Conservation (phyloP, 139 green algal species). For the Coelastrella sp. region DNA sequence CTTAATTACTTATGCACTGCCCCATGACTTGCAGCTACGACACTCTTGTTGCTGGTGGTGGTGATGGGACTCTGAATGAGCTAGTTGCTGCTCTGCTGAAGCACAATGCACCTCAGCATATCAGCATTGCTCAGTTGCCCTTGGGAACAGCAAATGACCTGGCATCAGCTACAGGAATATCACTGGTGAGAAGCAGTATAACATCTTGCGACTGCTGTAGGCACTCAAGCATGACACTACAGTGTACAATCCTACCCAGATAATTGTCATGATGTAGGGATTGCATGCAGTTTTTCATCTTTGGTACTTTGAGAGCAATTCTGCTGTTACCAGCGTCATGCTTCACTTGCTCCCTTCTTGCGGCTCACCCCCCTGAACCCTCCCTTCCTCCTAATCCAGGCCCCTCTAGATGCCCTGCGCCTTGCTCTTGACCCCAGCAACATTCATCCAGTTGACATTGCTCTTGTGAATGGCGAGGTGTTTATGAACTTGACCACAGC, state of each 20-base stretch:
- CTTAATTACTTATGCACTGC: no score
- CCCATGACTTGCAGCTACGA: constrained; percentile 30
- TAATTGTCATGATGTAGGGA: no score
- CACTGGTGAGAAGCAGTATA: constrained; percentile 48
- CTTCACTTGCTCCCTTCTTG: no score
- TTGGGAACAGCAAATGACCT: constrained; percentile 69
- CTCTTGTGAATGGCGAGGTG: constrained; percentile 39
- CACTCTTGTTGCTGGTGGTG: constrained; percentile 62
- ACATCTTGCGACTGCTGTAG: no score
- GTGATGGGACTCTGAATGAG: constrained; percentile 64
- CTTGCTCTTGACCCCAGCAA: constrained; percentile 47
- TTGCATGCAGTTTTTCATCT: no score
- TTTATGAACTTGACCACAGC: constrained; percentile 45
- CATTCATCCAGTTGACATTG: constrained; percentile 53
- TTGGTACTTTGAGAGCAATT: no score
- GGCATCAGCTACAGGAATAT: constrained; percentile 57
- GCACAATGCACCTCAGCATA: background rate
- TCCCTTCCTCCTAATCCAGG: constrained; percentile 12
- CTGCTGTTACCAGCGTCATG: no score
- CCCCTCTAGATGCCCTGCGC: constrained; percentile 51
- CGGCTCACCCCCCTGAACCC: no score
- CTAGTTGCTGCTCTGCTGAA: constrained; percentile 60
- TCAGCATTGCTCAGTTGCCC: constrained; percentile 56
- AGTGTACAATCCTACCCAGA: no score
- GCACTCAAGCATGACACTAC: no score